Evolutionary conservation across 2,329 filamentous ascomycete species (phyloP).

Genomic region (Scytalidium sp.): DNA sequence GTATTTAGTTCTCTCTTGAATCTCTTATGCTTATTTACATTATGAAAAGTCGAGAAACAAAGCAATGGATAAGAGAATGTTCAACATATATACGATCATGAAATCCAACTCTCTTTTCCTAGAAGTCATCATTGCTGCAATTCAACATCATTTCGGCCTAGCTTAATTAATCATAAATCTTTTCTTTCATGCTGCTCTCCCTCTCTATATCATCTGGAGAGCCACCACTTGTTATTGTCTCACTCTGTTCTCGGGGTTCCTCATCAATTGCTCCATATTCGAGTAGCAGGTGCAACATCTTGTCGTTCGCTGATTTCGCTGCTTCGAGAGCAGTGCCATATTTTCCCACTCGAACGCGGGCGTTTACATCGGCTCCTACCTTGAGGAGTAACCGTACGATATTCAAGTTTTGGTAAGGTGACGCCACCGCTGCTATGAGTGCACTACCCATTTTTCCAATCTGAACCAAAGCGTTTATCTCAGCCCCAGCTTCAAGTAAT

Average conservation of each 20-base stretch:
- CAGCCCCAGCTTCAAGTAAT: conserved; percentile 17
- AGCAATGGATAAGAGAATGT: no score
- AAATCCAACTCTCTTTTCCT: no score
- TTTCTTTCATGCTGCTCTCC: no score
- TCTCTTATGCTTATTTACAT: no score
- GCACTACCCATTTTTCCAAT: conserved; percentile 7
- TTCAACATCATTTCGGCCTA: no score
- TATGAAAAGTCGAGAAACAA: no score
- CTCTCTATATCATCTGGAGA: no score
- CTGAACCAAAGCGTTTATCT: conserved; percentile 12
- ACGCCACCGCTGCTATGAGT: conserved; percentile 8
- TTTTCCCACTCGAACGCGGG: not conserved
- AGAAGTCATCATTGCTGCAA: no score
- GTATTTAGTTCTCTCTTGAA: no score
- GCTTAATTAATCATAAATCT: no score
- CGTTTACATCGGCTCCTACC: conserved; percentile 18
- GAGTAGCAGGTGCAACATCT: conserved; percentile 11
- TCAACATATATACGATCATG: no score
- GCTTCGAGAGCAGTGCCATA: conserved; percentile 7
- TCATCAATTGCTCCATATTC: conserved; percentile 7
- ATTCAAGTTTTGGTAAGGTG: conserved; percentile 10
- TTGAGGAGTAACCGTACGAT: conserved; percentile 18
- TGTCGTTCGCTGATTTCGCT: conserved; percentile 1
- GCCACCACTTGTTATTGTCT: no score
- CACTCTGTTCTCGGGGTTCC: not conserved